A percentile compares a stretch with the other conserved stretches of the same genome.
Evolutionary conservation across 2,329 filamentous ascomycete species (phyloP).

Genomic region (Pyrenochaeta sp.): DNA sequence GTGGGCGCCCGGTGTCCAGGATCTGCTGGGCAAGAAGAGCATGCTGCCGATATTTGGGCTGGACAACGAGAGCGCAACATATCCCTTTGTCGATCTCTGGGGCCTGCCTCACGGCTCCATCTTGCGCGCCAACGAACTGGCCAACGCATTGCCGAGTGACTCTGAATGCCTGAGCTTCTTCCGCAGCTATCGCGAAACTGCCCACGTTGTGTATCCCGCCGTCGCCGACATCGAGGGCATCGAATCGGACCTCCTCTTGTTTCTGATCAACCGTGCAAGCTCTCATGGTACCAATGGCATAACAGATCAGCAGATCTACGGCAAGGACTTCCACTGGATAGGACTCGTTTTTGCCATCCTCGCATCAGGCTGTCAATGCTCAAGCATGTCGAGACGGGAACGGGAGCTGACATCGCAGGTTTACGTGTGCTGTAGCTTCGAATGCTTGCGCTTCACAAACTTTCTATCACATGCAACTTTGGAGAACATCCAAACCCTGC

Average conservation of each 20-base stretch:
- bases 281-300: conserved; percentile 54
- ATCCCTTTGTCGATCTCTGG: conserved; percentile 72
- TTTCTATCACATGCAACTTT: conserved; percentile 69
- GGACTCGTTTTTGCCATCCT: conserved; percentile 69
- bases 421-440: conserved; percentile 71
- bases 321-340: conserved; percentile 66
- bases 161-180: conserved; percentile 67
- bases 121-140: conserved; percentile 65
- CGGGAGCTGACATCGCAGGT: conserved; percentile 70
- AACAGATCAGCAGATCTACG: conserved; percentile 64
- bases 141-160: conserved; percentile 66
- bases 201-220: conserved; percentile 68
- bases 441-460: conserved; percentile 70
- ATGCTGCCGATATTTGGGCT: conserved; percentile 70
- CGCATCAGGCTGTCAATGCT: conserved; percentile 70
- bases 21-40: conserved; percentile 65
- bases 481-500: conserved; percentile 68
- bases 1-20: conserved; percentile 62
- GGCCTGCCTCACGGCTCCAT: conserved; percentile 66
- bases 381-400: conserved; percentile 65
- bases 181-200: conserved; percentile 65
- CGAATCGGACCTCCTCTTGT: conserved; percentile 62
- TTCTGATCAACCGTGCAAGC: conserved; percentile 62
- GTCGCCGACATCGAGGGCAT: conserved; percentile 65
- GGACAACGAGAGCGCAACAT: conserved; percentile 71